These are phyloP conservation scores for Singerocomus rubriflavus DNA, from an alignment of 1,284 basidiomycete genomes.

Conservation along the genomic window DNA sequence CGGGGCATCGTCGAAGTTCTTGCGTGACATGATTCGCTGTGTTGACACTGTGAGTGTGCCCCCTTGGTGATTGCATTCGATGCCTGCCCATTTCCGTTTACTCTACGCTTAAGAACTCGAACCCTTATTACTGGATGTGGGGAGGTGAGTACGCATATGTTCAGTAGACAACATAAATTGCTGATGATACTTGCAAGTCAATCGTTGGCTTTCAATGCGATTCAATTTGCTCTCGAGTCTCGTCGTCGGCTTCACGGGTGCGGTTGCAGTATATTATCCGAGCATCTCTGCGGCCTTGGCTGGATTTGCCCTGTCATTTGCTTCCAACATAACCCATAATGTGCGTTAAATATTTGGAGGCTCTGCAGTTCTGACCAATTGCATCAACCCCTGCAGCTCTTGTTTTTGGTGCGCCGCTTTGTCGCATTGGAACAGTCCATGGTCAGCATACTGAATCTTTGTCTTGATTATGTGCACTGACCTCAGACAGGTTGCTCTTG, in stretches of 20 bases:
- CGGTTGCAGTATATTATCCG: conserved; percentile 67
- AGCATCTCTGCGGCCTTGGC: conserved; percentile 75
- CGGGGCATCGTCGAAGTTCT: conserved; percentile 81
- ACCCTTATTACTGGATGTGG: conserved; percentile 84
- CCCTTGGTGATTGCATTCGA: background rate
- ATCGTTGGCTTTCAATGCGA: conserved; percentile 77
- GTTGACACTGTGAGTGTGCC: conserved; percentile 64
- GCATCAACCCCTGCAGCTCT: conserved; percentile 37
- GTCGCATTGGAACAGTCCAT: conserved; percentile 90
- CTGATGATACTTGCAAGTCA: conserved; percentile 44
- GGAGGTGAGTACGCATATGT: conserved; percentile 47
- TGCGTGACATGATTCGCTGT: conserved; percentile 82
- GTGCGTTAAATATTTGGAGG: conserved; percentile 41
- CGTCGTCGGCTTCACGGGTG: conserved; percentile 70
- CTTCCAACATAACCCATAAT: conserved; percentile 70
- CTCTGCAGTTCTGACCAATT: conserved; percentile 23
- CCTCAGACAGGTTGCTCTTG: conserved; percentile 66
- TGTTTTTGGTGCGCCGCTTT: conserved; percentile 63
- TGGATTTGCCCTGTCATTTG: conserved; percentile 84
- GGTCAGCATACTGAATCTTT: conserved; percentile 43
- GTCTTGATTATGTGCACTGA: conserved; percentile 5
- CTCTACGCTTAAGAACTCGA: conserved; percentile 53
- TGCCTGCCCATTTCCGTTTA: background rate
- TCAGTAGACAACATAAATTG: background rate
- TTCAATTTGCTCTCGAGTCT: conserved; percentile 79